phyloP scores from a whole-genome alignment of 768 basidiomycete species.

The Leccinum longicurvipes region DNA sequence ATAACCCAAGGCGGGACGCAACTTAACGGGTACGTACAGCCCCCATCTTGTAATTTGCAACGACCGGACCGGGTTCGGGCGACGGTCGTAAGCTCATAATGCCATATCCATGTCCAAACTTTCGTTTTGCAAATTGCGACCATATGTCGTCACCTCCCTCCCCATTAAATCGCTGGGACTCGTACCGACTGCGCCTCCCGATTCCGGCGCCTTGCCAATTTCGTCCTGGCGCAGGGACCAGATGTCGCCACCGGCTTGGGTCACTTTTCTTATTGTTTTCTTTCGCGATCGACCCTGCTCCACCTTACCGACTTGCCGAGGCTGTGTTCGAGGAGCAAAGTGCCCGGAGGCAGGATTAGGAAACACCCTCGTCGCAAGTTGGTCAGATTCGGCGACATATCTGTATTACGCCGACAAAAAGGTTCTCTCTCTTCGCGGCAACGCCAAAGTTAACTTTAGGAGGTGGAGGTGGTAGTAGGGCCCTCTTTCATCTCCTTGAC shows the following conservation, averaged over 20 bases:
- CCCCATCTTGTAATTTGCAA: neutral
- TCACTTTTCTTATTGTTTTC: neutral
- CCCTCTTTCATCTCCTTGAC: neutral
- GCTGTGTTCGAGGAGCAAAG: neutral
- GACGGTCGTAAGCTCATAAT: neutral
- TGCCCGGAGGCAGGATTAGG: neutral
- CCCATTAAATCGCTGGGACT: neutral
- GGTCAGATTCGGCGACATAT: neutral
- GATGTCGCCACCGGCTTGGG: neutral
- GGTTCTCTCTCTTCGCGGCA: slow-evolving; percentile 3
- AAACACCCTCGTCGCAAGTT: neutral
- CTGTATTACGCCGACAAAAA: neutral
- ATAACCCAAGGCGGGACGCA: neutral
- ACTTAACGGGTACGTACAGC: neutral
- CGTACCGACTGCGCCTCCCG: neutral
- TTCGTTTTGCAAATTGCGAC: neutral
- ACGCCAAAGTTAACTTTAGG: neutral
- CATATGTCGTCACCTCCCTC: neutral
- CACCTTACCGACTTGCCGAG: neutral
- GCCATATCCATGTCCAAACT: neutral
- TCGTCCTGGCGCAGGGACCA: neutral
- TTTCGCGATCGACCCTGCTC: neutral
- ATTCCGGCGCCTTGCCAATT: neutral
- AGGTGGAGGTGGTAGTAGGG: neutral
- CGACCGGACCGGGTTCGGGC: neutral